Evolutionary conservation across 1,139 yeast species (phyloP), one percentile per base, ranked within the genome.

Genomic region (Nakaseomyces bracarensis): DNA sequence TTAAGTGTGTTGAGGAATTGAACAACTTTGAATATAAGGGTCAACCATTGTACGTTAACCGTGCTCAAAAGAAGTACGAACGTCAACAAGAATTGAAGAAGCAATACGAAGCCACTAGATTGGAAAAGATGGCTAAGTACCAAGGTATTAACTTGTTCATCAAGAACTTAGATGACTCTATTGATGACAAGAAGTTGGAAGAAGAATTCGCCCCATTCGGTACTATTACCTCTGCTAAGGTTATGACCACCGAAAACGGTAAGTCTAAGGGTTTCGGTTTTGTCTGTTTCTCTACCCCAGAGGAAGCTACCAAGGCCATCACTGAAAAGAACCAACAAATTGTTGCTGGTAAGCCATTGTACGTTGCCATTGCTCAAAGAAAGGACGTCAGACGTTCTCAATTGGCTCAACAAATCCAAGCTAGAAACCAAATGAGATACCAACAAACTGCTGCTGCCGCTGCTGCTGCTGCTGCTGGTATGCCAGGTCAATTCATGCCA

Each of bases 31-130:
- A 91, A 63, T 68, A 82, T 66, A 79, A 77, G 60, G 91, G 91
- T 61, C 87, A 84, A 72, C 78, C 75, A 69, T 72, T 91, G 55
- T 91, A 81, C 68, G 98, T 91, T 60, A 96, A 96, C 60, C 87
- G 98, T 71, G 99, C 99, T 57, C 98, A 91, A 75, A 91, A 87
- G 87, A 91, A 87, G 79, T 77, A 85, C 69, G 99, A 91, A 77
- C 89, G 99, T 74, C 71, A 82, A 65, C 96, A 87, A 72, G 95
- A 89, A 71, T 83, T 91, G 69, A 87, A 85, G 77, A 83, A 81
- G 71, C 95, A 86, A 72, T 83, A 86, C 72, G 97, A 93, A 71
- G 79, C 86, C 56, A 82, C 85, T 57, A 82, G 95, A 68, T 76
- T 83, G 66, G 97, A 91, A 74, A 86, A 86, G 70, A 73, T 86